Percentiles rank a stretch among this genome's conserved stretches.
Evolutionary conservation across 2,329 filamentous ascomycete species (phyloP).

Genomic region (Tolypocladium amazonense): DNA sequence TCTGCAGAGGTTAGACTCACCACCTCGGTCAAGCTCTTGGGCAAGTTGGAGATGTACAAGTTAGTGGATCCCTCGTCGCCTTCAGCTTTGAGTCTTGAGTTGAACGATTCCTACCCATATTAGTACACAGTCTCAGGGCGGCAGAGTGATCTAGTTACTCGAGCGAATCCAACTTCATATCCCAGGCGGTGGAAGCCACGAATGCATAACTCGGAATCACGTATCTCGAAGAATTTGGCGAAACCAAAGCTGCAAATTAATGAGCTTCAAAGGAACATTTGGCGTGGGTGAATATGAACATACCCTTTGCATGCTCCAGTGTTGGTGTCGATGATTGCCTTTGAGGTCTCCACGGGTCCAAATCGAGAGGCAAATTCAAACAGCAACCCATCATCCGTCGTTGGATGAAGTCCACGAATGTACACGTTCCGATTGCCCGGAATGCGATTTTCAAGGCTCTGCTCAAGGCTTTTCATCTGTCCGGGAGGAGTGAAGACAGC

Average conservation of each 20-base stretch:
- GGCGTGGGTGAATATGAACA: neutral
- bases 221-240: conserved; percentile 82
- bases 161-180: conserved; percentile 95
- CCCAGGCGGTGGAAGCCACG: conserved; percentile 88
- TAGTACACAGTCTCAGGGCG: conserved; percentile 11
- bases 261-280: conserved; percentile 1
- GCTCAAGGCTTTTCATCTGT: conserved; percentile 80
- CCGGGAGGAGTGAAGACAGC: conserved; percentile 79
- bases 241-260: conserved; percentile 71
- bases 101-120: conserved; percentile 74
- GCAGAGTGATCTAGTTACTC: conserved; percentile 43
- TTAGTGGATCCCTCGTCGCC: conserved; percentile 86
- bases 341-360: conserved; percentile 89
- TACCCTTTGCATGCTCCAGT: conserved; percentile 96
- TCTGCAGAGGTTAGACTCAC: conserved; percentile 37
- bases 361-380: conserved; percentile 77
- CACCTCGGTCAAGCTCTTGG: conserved; percentile 82
- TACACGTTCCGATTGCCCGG: conserved; percentile 95
- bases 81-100: conserved; percentile 93
- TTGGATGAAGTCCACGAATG: conserved; percentile 89
- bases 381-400: conserved; percentile 86
- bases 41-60: conserved; percentile 94
- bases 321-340: conserved; percentile 93
- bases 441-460: conserved; percentile 87
- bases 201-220: conserved; percentile 91